These are phyloP conservation scores for Boletus subcaerulescens DNA, from an alignment of 768 basidiomycete genomes.

Conservation along the genomic window DNA sequence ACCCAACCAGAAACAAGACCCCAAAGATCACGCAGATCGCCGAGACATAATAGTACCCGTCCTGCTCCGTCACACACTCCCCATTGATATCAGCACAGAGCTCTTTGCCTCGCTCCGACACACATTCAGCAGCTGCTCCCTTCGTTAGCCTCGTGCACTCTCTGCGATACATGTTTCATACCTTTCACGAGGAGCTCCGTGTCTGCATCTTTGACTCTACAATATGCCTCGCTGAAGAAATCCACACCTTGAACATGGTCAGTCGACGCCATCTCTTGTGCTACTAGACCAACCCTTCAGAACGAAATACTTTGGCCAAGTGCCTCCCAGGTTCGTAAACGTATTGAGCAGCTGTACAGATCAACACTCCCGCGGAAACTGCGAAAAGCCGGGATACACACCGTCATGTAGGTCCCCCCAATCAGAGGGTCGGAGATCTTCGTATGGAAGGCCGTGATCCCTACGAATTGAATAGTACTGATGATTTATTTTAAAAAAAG, in stretches of 20 bases:
- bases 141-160: slow-evolving; percentile 8
- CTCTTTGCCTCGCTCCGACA: slow-evolving; percentile 86
- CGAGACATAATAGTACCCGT: slow-evolving; percentile 90
- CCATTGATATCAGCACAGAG: slow-evolving; percentile 75
- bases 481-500: background rate
- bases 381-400: slow-evolving; percentile 35
- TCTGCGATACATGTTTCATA: slow-evolving; percentile 23
- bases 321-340: slow-evolving; percentile 94
- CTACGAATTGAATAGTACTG: slow-evolving; percentile 98
- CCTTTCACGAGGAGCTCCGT: slow-evolving; percentile 54
- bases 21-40: slow-evolving; percentile 77
- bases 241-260: slow-evolving; percentile 65
- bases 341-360: slow-evolving; percentile 80
- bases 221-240: slow-evolving; percentile 79
- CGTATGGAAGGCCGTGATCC: slow-evolving; percentile 98
- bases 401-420: slow-evolving; percentile 99
- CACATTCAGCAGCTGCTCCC: slow-evolving; percentile 74
- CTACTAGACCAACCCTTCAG: slow-evolving; percentile 61
- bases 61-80: slow-evolving; percentile 75
- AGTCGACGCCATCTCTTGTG: background rate
- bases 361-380: slow-evolving; percentile 6
- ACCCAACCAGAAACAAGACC: slow-evolving; percentile 65
- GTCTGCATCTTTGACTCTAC: slow-evolving; percentile 62
- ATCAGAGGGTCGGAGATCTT: slow-evolving; percentile 94
- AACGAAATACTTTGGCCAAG: slow-evolving; percentile 96